phyloP scores from a whole-genome alignment of 78 protist species.

The Emiliania huxleyi region DNA sequence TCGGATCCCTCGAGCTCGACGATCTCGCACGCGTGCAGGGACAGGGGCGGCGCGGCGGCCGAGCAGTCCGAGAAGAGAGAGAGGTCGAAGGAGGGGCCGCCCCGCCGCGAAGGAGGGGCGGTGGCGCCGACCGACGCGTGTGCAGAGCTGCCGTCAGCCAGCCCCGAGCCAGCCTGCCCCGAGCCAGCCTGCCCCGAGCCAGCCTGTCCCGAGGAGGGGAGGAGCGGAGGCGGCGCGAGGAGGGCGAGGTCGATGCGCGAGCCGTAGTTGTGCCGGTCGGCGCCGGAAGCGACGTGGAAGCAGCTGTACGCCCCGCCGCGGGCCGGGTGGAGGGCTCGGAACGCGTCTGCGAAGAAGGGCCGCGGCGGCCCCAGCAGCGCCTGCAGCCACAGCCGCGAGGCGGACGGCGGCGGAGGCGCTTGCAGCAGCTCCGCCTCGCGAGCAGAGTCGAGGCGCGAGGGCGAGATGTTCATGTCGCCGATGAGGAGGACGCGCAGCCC shows the following conservation, averaged over 20 bases:
- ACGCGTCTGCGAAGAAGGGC: neutral
- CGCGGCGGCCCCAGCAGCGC: neutral
- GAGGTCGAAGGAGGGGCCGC: too few species aligned
- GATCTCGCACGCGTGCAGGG: too few species aligned
- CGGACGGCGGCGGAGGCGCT: neutral
- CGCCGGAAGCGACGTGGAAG: neutral
- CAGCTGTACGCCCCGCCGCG: neutral
- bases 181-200: too few species aligned
- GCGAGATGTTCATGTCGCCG: neutral
- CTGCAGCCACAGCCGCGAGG: neutral
- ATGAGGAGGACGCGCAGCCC: neutral
- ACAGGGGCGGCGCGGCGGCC: too few species aligned
- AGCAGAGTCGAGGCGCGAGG: neutral
- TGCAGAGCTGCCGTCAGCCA: too few species aligned
- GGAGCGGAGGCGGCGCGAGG: too few species aligned
- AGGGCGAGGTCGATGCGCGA: constrained; percentile 6
- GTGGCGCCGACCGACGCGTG: too few species aligned
- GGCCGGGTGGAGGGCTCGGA: neutral
- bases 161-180: too few species aligned
- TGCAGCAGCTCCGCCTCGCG: too few species aligned
- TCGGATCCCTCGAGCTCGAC: too few species aligned
- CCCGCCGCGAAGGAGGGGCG: too few species aligned
- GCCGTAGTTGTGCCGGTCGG: neutral
- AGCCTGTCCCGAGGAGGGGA: neutral
- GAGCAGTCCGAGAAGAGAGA: too few species aligned